These are phyloP conservation scores for Fusarium cyanostomum DNA, from an alignment of 2,329 filamentous ascomycete genomes.

Conservation along the genomic window DNA sequence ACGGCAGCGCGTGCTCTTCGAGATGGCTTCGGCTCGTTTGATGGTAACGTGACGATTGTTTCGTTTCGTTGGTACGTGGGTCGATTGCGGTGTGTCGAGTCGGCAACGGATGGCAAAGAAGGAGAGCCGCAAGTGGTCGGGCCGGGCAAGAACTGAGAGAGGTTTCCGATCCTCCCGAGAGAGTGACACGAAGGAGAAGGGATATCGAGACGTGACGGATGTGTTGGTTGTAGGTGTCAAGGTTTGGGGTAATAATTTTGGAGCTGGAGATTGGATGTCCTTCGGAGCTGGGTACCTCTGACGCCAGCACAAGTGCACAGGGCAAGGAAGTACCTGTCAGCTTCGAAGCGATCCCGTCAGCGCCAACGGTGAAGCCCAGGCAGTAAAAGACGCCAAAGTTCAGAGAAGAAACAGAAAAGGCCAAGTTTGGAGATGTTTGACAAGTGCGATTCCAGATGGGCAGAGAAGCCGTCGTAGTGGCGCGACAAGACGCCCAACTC, in stretches of 20 bases:
- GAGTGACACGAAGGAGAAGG: constrained; percentile 14
- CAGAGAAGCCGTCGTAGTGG: neutral
- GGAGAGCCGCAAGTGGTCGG: constrained; percentile 10
- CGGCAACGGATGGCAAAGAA: neutral
- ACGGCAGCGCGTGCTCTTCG: neutral
- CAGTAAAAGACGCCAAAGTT: neutral
- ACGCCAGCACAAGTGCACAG: constrained; percentile 6
- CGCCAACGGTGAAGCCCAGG: neutral
- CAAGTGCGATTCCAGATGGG: neutral
- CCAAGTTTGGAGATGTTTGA: neutral
- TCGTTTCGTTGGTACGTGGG: constrained; percentile 21
- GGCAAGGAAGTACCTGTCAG: constrained; percentile 20
- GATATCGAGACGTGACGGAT: constrained; percentile 19
- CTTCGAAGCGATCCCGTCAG: neutral
- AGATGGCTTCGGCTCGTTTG: neutral
- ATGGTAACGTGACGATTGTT: constrained; percentile 20
- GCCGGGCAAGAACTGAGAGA: neutral
- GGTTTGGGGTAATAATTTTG: constrained; percentile 39
- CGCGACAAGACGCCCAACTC: neutral
- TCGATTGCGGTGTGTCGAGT: constrained; percentile 27
- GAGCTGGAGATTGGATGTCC: constrained; percentile 32
- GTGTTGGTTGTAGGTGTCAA: constrained; percentile 35
- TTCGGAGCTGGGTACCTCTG: constrained; percentile 26
- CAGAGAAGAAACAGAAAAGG: neutral
- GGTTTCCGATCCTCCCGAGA: neutral